These are phyloP conservation scores for Aureobasidium uvarum DNA, from an alignment of 2,329 filamentous ascomycete genomes.

Conservation along the genomic window DNA sequence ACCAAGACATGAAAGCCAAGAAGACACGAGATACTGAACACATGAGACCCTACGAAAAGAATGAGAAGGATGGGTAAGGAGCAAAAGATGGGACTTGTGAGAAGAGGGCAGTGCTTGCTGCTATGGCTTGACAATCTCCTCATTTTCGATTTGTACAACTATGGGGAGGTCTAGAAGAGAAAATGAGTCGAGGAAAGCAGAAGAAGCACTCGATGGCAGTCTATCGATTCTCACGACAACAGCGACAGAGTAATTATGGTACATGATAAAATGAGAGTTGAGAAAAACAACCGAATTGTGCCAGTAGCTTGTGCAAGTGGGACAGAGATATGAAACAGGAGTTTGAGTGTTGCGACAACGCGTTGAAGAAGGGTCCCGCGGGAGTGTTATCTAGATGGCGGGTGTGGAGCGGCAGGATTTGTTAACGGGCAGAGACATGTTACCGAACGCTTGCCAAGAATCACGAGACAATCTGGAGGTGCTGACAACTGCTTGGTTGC, in stretches of 20 bases:
- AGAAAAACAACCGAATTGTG: slow-evolving; percentile 1
- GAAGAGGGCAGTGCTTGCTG: background rate
- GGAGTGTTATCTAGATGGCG: background rate
- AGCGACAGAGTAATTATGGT: background rate
- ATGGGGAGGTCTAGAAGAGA: background rate
- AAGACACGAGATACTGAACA: background rate
- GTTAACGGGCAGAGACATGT: background rate
- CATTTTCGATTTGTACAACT: background rate
- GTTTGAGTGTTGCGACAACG: background rate
- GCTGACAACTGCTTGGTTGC: background rate
- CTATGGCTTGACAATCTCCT: slow-evolving; percentile 8
- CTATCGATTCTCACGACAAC: background rate
- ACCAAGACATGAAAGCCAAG: background rate
- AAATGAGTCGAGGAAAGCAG: too few species aligned
- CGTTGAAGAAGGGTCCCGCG: slow-evolving; percentile 10
- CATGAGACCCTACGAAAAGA: background rate
- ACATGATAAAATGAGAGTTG: background rate
- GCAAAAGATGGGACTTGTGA: background rate
- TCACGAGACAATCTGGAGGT: background rate
- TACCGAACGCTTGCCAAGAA: background rate
- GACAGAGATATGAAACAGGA: background rate
- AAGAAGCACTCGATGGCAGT: slow-evolving; percentile 6
- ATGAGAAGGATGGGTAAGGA: background rate
- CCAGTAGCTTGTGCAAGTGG: background rate
- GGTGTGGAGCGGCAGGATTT: background rate